Conservation (phyloP, 208 protist species). For the Acanthamoeba triangularis region DNA sequence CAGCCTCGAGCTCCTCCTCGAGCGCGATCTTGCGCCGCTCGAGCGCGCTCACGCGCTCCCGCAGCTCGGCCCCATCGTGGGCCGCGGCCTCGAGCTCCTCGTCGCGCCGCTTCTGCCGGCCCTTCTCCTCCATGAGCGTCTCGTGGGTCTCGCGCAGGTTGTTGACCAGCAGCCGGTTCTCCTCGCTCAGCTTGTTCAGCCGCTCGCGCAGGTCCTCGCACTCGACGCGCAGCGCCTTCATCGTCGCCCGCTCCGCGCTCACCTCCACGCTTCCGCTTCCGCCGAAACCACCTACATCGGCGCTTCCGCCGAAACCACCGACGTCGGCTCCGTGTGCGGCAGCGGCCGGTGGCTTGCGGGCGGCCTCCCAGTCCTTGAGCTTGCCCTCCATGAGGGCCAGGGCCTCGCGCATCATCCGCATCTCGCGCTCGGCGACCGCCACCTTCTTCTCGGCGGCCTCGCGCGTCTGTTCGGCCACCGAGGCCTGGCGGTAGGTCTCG, state of each 20-base stretch:
- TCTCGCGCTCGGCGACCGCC: background rate
- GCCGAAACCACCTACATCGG: background rate
- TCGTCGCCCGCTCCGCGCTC: background rate
- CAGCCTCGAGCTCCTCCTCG: background rate
- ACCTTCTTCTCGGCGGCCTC: background rate
- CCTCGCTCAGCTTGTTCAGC: background rate
- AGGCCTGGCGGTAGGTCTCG: background rate
- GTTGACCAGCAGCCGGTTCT: background rate
- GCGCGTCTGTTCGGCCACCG: background rate
- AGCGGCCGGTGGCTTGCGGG: too few relatives aligned
- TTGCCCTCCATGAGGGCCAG: background rate
- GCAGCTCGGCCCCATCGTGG: background rate
- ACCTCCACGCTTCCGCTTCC: background rate
- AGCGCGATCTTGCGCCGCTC: background rate
- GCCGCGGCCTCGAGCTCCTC: background rate
- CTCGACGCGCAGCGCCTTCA: background rate
- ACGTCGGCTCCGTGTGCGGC: background rate
- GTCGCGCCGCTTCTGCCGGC: background rate
- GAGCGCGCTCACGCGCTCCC: background rate
- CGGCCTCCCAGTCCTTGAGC: too few relatives aligned
- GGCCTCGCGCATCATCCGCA: background rate
- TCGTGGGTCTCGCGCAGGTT: background rate
- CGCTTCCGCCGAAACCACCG: background rate
- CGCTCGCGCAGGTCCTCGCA: slow-evolving; percentile 12
- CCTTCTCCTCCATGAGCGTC: background rate